Base-by-base conservation (phyloP, 2,329 filamentous ascomycete genomes). In the Phaeosphaeria sp. region DNA sequence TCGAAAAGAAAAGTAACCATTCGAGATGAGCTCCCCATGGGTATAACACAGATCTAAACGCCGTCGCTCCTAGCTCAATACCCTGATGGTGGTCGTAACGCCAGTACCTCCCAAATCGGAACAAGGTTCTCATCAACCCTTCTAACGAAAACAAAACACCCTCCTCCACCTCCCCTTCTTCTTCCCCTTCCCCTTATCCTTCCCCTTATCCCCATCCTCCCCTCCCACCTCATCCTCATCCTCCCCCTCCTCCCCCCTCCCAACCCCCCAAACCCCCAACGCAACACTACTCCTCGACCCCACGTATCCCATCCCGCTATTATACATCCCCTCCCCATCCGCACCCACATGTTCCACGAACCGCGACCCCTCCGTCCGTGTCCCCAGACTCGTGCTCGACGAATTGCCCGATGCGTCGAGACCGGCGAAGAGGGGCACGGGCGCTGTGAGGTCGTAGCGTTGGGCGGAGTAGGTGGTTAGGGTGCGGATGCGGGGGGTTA, bases 401-500 rank as follows among this genome's bases (percentile, higher is more conserved):
- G n/a, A n/a, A n/a, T n/a, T n/a, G n/a, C n/a, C n/a, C n/a, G n/a
- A n/a, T n/a, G n/a, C n/a, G n/a, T n/a, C n/a, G n/a, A n/a, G n/a
- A n/a, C n/a, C n/a, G n/a, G n/a, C n/a, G n/a, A n/a, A n/a, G n/a
- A n/a, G n/a, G n/a, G n/a, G n/a, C n/a, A n/a, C n/a, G n/a, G n/a
- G n/a, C n/a, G n/a, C n/a, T n/a, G n/a, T n/a, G n/a, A n/a, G n/a
- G n/a, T n/a, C n/a, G n/a, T n/a, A n/a, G n/a, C n/a, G n/a, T n/a
- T n/a, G n/a, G n/a, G n/a, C n/a, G 55, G 50, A 22, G 52, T 51
- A 6, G 53, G 40, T 25, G 49, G 49, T 15, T n/a, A n/a, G n/a
- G n/a, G n/a, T n/a, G n/a, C n/a, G n/a, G n/a, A n/a, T n/a, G n/a
- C n/a, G n/a, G n/a, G n/a, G n/a, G n/a, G n/a, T n/a, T n/a, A n/a